A percentile compares a stretch with the other conserved stretches of the same genome.
Evolutionary conservation across 139 green algal species (phyloP).

Genomic region (Nannochloris sp.): DNA sequence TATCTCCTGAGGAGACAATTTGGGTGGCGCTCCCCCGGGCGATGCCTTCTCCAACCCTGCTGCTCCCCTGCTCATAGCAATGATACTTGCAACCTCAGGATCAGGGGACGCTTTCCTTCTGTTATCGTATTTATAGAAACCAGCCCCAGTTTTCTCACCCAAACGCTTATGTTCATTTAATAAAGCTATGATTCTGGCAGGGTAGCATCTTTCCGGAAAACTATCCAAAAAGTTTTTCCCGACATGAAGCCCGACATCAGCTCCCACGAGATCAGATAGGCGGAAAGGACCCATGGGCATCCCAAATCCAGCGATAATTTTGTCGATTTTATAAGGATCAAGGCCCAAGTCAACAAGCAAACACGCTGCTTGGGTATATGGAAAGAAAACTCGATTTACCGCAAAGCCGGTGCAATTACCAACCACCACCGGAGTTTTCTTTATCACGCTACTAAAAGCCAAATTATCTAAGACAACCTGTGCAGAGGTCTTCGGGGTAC

Average conservation of each 20-base stretch:
- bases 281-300: slow-evolving; percentile 99
- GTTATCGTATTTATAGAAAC: slow-evolving; percentile 89
- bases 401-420: slow-evolving; percentile 99
- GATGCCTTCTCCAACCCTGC: slow-evolving; percentile 21
- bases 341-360: slow-evolving; percentile 84
- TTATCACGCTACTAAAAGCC: slow-evolving; percentile 72
- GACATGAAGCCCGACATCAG: slow-evolving; percentile 88
- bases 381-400: slow-evolving; percentile 99
- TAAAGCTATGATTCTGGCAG: slow-evolving; percentile 61
- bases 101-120: slow-evolving; percentile 67
- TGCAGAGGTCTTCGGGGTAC: slow-evolving; percentile 68
- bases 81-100: slow-evolving; percentile 55
- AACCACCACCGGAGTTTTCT: slow-evolving; percentile 98
- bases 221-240: slow-evolving; percentile 86
- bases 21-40: neutral
- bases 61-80: slow-evolving; percentile 35
- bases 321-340: slow-evolving; percentile 87
- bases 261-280: slow-evolving; percentile 75
- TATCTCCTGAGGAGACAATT: slow-evolving; percentile 65
- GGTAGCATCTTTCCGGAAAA: slow-evolving; percentile 83
- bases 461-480: slow-evolving; percentile 91
- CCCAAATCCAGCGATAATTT: slow-evolving; percentile 82
- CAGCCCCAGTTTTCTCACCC: slow-evolving; percentile 83
- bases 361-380: slow-evolving; percentile 89
- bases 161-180: slow-evolving; percentile 79